Evolutionary conservation across 169 alveolate genomes (phyloP).

Genomic region (Sarcocystis neurona): DNA sequence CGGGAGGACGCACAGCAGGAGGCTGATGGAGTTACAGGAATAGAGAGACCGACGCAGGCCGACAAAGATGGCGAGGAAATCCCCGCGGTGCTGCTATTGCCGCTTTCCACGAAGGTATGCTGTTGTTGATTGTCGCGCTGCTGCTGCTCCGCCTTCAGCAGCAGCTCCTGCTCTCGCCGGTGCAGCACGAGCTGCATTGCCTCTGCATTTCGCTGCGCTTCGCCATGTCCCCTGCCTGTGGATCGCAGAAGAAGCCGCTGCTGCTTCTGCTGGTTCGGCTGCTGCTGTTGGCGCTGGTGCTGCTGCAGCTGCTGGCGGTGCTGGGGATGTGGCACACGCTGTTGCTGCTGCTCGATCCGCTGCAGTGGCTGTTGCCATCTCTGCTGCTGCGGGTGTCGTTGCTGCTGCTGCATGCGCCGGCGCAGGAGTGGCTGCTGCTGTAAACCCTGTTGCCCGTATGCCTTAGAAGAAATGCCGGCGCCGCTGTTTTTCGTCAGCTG

Average conservation of each 20-base stretch:
- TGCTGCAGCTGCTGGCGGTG: slow-evolving; percentile 32
- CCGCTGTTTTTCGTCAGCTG: too few species aligned
- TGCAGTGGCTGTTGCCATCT: background rate
- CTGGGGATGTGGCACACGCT: background rate
- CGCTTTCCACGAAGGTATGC: background rate
- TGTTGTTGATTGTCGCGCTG: background rate
- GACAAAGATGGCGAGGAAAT: background rate
- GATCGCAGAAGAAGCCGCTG: background rate
- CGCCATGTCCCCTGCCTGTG: background rate
- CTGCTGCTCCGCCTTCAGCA: background rate
- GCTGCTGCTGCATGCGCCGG: background rate
- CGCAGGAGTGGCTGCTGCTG: too few species aligned
- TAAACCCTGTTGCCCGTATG: too few species aligned
- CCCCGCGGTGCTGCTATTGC: background rate
- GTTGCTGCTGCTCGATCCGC: background rate
- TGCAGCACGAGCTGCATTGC: slow-evolving; percentile 5
- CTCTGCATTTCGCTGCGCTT: background rate
- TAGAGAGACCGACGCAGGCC: slow-evolving; percentile 21
- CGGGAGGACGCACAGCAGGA: background rate
- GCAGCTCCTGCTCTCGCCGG: background rate
- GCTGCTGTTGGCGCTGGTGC: slow-evolving; percentile 22
- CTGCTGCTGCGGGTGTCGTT: background rate
- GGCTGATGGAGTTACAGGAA: background rate
- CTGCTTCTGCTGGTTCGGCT: background rate
- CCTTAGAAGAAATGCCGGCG: too few species aligned